Conservation (phyloP, 768 basidiomycete species). For the Naganishia vaughanmartiniae region DNA sequence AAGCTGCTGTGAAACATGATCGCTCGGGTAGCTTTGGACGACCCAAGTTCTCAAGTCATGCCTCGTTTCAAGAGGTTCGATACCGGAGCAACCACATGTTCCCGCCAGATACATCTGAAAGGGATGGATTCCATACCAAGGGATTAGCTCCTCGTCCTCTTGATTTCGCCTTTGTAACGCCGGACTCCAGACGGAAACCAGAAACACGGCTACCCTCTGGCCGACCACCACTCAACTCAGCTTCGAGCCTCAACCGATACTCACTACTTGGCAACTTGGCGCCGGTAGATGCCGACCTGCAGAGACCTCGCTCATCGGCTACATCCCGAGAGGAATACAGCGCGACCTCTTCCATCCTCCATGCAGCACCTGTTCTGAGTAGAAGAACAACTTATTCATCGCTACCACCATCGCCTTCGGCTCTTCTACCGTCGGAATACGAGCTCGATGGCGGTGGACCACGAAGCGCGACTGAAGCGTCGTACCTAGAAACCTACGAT, state of each 20-base stretch:
- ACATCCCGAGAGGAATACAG: not conserved
- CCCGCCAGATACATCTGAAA: not conserved
- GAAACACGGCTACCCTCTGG: not conserved
- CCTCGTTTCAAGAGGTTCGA: conserved; percentile 16
- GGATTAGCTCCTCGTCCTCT: conserved; percentile 4
- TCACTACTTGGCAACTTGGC: conserved; percentile 2
- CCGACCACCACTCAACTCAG: not conserved
- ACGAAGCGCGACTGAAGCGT: not conserved
- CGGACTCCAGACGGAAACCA: not conserved
- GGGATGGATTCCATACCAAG: conserved; percentile 15
- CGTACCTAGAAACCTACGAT: conserved; percentile 16
- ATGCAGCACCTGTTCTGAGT: not conserved
- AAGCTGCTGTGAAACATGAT: not conserved
- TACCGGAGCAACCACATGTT: not conserved
- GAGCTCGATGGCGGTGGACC: conserved; percentile 2
- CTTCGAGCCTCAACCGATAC: conserved; percentile 5
- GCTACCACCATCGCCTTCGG: conserved; percentile 26
- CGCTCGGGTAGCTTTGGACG: not conserved
- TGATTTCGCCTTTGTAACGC: conserved; percentile 11
- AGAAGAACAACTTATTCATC: conserved; percentile 28
- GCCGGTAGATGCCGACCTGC: not conserved
- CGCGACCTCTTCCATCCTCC: not conserved
- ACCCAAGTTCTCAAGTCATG: not conserved
- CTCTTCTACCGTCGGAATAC: not conserved
- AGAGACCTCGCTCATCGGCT: not conserved